A percentile compares a stretch with the other conserved stretches of the same genome.
These are phyloP conservation scores for Diaporthe australafricana DNA, from an alignment of 2,329 filamentous ascomycete species.

Conservation along the genomic window DNA sequence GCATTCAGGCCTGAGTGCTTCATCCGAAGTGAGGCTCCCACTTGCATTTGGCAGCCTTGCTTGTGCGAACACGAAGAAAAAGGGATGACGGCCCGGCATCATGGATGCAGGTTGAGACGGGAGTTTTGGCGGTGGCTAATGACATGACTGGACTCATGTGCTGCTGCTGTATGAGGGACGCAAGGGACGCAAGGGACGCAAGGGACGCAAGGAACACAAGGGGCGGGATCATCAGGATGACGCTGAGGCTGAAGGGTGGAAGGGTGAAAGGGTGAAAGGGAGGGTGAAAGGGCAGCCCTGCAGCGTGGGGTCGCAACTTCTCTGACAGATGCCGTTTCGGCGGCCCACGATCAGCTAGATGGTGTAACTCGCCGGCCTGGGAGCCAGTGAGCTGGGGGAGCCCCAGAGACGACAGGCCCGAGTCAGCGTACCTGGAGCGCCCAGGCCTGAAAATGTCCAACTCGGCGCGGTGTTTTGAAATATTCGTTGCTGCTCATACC, in stretches of 20 bases:
- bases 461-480: slow-evolving; percentile 2
- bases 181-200: no score
- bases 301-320: slow-evolving; percentile 6
- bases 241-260: neutral
- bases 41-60: slow-evolving; percentile 21
- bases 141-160: neutral
- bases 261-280: neutral
- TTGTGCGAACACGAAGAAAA: neutral
- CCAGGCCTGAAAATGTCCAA: neutral
- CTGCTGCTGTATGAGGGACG: no score
- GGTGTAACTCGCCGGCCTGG: slow-evolving; percentile 32
- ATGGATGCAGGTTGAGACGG: slow-evolving; percentile 27
- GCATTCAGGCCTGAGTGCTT: neutral
- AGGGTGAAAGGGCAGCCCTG: neutral
- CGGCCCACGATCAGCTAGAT: slow-evolving; percentile 29
- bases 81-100: slow-evolving; percentile 23
- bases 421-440: slow-evolving; percentile 5
- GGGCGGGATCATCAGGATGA: slow-evolving; percentile 18
- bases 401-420: slow-evolving; percentile 9
- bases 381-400: slow-evolving; percentile 5
- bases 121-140: slow-evolving; percentile 8
- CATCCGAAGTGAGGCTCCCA: slow-evolving; percentile 13
- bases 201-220: neutral
- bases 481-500: neutral
- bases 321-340: slow-evolving; percentile 33